phyloP scores from a whole-genome alignment of 2,329 filamentous ascomycete genomes.

The Cladosporium sp. region DNA sequence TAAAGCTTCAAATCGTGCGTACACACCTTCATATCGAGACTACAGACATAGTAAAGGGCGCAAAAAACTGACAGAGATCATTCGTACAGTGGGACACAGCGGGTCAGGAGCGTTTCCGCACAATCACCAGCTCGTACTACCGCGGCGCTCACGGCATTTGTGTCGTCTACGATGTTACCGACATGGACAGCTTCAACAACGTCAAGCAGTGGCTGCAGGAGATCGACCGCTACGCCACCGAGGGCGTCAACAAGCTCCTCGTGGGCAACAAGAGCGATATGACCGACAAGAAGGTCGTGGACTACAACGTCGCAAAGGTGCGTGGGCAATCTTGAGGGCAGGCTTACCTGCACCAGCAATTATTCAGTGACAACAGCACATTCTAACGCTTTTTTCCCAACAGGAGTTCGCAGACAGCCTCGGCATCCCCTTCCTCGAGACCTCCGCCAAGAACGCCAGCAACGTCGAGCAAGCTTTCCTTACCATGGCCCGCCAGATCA shows the following conservation, averaged over 20 bases:
- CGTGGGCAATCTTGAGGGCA: constrained; percentile 24
- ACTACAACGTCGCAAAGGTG: constrained; percentile 99
- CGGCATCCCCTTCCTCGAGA: constrained; percentile 98
- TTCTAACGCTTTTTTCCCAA: constrained; percentile 20
- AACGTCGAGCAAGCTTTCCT: constrained; percentile 99
- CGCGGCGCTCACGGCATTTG: constrained; percentile 98
- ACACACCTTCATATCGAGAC: neutral
- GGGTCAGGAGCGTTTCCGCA: constrained; percentile 98
- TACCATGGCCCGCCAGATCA: constrained; percentile 99
- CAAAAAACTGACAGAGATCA: constrained; percentile 1
- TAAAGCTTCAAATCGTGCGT: constrained; percentile 97
- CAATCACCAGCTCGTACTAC: constrained; percentile 99
- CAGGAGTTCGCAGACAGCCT: constrained; percentile 99
- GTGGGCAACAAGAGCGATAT: constrained; percentile 99
- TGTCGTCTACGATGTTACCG: constrained; percentile 99
- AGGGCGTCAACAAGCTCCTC: constrained; percentile 98
- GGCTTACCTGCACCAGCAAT: too few species aligned
- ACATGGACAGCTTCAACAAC: constrained; percentile 99
- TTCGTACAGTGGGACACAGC: constrained; percentile 87
- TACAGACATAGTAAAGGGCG: neutral
- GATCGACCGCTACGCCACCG: constrained; percentile 97
- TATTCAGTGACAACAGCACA: constrained; percentile 79
- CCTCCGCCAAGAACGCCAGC: constrained; percentile 97
- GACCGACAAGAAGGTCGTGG: constrained; percentile 99
- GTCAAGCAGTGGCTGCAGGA: constrained; percentile 99